Base-by-base conservation (phyloP, 306 rosid genomes). In the Castanea sativa region DNA sequence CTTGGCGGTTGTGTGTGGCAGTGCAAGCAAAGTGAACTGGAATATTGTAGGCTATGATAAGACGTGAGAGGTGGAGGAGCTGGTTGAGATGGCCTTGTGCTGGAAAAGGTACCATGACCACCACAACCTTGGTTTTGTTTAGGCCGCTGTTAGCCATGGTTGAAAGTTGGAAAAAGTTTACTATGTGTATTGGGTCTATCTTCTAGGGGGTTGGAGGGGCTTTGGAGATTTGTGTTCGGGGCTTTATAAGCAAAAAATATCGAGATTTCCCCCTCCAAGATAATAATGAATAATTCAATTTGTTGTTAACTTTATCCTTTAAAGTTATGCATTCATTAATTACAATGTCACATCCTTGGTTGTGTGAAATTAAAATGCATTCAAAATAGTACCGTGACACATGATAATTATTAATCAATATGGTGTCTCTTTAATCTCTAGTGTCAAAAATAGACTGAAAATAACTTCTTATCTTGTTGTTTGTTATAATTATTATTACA, bases 1-100 rank as follows among this genome's bases (percentile, higher is more conserved):
- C 96, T 71, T 90, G 97, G 57, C 80, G 86, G 75, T 89, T 90
- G 81, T 92, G 97, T 0, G 53, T 73, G 16, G 88, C 7, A 0
- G 96, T 53, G 33, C 97, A 88, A 1, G 87, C 91, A 64, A 70
- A 89, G 60, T 92, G 93, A 59, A 94, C 84, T 0, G 96, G 90
- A 23, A 90, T 82, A 55, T 83, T 56, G 78, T 83, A 74, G 41
- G 78, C 14, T n/a, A 78, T 49, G 80, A 94, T 74, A 1, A 90
- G 86, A 58, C 92, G 93, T 2, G 94, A 90, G 69, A 90, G 90
- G 80, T 94, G 94, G 65, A 94, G 92, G 41, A 94, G 94, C 43
- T 92, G 98, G 86, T 94, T 94, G 52, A 94, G 91, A 80, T 94
- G 98, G 38, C 96, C 96, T 74, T 92, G 97, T 10, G 93, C 92